Base-by-base conservation (phyloP, 139 green algal genomes). In the Picochlorum sp. region DNA sequence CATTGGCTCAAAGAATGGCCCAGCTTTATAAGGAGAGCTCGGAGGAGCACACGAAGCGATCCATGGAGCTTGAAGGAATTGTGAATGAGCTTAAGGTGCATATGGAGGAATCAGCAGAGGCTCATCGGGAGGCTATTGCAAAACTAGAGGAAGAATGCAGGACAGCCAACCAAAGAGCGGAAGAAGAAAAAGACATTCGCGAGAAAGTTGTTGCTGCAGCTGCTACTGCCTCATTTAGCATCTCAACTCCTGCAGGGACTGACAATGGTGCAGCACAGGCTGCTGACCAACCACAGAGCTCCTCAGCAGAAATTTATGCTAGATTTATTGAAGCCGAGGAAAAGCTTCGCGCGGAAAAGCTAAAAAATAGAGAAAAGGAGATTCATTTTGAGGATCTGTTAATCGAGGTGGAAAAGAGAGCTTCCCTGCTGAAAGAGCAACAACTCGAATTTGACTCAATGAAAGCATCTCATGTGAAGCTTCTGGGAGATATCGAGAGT, bases 41-140 rank as follows among this genome's bases (percentile, higher is more conserved):
- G 21, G 79, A 80, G 51, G 69, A 85, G 47, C 61, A 65, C 4
- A 57, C 56, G 3, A 52, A 56, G 38, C 62, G 67, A 47, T 49
- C 41, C 34, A 60, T 54, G n/a, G 76, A 85, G 64, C 69, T 85
- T 58, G 79, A 85, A 68, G 77, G 76, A 37, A 68, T 84, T 24
- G 62, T 85, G 13, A 49, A 61, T 23, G 73, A 81, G 69, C 59
- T 85, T 4, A 64, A 74, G 66, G 21, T 61, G 21, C 67, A 82
- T 60, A 62, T 82, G 62, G 57, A 76, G 66, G 74, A 66, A 46
- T 14, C 58, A 2, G 65, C 54, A 8, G 47, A 47, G 1, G 65
- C 60, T 6, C 65, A 71, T n/a, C 20, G 52, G 30, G 72, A 76
- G 23, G 62, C 64, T 7, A 32, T 80, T 6, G 51, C 57, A 13